A percentile compares a stretch with the other conserved stretches of the same genome.
These are phyloP conservation scores for Huiozyma naganishii DNA, from an alignment of 805 yeast species.

Conservation along the genomic window DNA sequence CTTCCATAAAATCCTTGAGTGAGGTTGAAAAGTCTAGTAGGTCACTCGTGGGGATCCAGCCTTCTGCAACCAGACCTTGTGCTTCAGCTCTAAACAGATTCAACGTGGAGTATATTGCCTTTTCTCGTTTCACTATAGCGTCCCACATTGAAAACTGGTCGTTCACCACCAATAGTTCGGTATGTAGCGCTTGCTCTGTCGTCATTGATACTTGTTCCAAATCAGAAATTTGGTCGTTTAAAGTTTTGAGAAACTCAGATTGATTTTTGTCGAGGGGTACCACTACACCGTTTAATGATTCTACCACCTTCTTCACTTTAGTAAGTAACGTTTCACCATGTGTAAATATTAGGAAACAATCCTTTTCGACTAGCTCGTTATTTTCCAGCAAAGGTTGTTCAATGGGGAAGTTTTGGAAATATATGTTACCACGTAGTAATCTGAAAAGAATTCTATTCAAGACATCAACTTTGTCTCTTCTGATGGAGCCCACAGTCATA, in stretches of 20 bases:
- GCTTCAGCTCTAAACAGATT: slow-evolving; percentile 69
- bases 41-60: slow-evolving; percentile 88
- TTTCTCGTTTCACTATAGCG: slow-evolving; percentile 60
- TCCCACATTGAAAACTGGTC: slow-evolving; percentile 69
- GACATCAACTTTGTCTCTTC: slow-evolving; percentile 54
- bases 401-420: slow-evolving; percentile 62
- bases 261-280: slow-evolving; percentile 34
- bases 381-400: slow-evolving; percentile 59
- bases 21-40: slow-evolving; percentile 53
- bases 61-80: slow-evolving; percentile 89
- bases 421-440: slow-evolving; percentile 83
- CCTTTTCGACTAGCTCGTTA: slow-evolving; percentile 48
- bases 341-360: slow-evolving; percentile 79
- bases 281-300: slow-evolving; percentile 77
- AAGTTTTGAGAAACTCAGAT: slow-evolving; percentile 28
- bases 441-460: slow-evolving; percentile 86
- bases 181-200: slow-evolving; percentile 55
- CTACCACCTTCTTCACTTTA: slow-evolving; percentile 74
- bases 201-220: slow-evolving; percentile 50
- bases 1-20: slow-evolving; percentile 38
- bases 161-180: slow-evolving; percentile 73
- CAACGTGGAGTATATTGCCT: slow-evolving; percentile 67
- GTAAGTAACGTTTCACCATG: slow-evolving; percentile 72
- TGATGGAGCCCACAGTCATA: slow-evolving; percentile 63
- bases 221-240: slow-evolving; percentile 41